Evolutionary conservation across 169 alveolate genomes (phyloP), one percentile per base, ranked within the genome.

Genomic region (Eimeria necatrix): DNA sequence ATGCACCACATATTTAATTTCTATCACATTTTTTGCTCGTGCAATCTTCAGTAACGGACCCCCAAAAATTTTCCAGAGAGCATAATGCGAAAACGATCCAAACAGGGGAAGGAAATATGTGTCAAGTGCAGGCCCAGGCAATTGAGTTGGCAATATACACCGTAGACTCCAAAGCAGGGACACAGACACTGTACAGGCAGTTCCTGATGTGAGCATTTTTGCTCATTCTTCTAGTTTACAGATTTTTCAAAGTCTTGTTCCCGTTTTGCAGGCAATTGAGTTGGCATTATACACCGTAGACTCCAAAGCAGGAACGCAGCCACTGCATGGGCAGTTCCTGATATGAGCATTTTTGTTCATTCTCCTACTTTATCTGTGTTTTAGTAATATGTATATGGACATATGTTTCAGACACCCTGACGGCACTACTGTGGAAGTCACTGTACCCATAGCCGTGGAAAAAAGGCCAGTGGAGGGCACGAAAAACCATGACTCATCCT

Each of bases 121-220:
- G 64, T 32, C 64, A 51, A 41, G 49, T 12, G 14, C 81, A 26
- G n/a, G 12, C 9, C 24, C 60, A 51, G 12, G 64, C 46, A 53
- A 41, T 61, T 60, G 81, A 85, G 64, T 48, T 85, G 83, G 61
- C 81, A 24, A 85, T 85, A 85, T 85, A 61, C 49, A 85, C 93
- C 12, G 64, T 85, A 68, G 32, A 85, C 41, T 48, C 93, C 2
- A 85, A 73, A 60, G 80, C 93, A 7, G 93, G 81, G 18, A 85
- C 93, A 10, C 93, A 85, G 64, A 46, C 81, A 46, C 81, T 61
- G 61, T 61, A 85, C 93, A 60, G 93, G 22, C 78, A 41, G 49
- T 85, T 85, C 49, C 9, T 85, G 56, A 18, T 53, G 93, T 85
- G 49, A 60, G 93, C 49, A 18, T 4, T 59, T 64, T 61, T 73